Conservation (phyloP, 2,329 filamentous ascomycete genomes). For the Plectosphaerella sp. region DNA sequence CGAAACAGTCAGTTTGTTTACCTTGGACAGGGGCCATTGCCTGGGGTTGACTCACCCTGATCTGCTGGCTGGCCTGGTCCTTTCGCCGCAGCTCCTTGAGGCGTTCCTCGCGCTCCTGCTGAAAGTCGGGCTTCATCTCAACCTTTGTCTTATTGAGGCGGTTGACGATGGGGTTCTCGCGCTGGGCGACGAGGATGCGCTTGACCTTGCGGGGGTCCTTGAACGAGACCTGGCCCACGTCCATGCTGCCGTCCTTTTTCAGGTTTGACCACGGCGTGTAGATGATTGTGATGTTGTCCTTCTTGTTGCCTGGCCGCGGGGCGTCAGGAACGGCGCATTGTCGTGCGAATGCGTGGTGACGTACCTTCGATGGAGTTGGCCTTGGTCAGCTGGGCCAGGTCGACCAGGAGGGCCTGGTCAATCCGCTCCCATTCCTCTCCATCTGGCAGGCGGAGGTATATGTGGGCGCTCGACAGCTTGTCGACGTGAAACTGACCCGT, state of each 20-base stretch:
- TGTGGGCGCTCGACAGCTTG: conserved; percentile 93
- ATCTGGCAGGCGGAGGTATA: conserved; percentile 82
- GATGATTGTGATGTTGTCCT: conserved; percentile 93
- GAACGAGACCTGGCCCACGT: conserved; percentile 89
- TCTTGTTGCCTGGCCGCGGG: conserved; percentile 77
- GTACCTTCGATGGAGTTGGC: conserved; percentile 95
- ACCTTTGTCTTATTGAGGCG: conserved; percentile 95
- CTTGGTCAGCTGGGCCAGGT: conserved; percentile 97
- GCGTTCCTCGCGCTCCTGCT: conserved; percentile 75
- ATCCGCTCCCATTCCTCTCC: conserved; percentile 82
- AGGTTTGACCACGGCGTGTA: conserved; percentile 98
- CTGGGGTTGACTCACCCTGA: conserved; percentile 46
- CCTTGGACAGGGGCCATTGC: neutral
- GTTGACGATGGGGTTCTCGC: conserved; percentile 91
- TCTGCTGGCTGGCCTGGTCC: conserved; percentile 60
- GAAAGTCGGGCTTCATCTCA: conserved; percentile 81
- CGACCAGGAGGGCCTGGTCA: conserved; percentile 66
- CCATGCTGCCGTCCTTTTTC: conserved; percentile 94
- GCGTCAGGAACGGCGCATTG: neutral
- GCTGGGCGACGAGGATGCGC: conserved; percentile 70
- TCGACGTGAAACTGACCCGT: conserved; percentile 83
- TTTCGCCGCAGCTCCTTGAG: conserved; percentile 66
- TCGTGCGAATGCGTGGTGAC: conserved; percentile 7
- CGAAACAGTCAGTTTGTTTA: neutral
- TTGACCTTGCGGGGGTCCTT: conserved; percentile 84